Percentiles rank a stretch among this genome's conserved stretches.
Evolutionary conservation across 164 flowering plant species (phyloP).

Genomic region (Vitis cinerea): DNA sequence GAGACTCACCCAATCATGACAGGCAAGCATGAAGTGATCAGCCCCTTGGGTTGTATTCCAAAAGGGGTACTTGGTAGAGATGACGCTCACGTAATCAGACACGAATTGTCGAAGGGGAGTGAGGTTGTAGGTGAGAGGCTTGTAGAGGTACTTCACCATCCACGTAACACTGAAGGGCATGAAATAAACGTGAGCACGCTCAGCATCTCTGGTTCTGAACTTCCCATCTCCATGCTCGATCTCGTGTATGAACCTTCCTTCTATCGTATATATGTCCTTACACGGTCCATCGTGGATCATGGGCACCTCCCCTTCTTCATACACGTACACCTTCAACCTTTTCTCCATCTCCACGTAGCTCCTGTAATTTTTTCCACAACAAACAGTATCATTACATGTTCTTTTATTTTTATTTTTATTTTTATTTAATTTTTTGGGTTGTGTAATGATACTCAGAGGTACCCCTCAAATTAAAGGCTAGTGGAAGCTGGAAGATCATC

Average conservation of each 20-base stretch:
- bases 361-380: conserved; percentile 28
- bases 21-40: conserved; percentile 83
- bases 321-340: conserved; percentile 61
- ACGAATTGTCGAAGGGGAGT: conserved; percentile 37
- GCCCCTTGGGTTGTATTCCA: conserved; percentile 78
- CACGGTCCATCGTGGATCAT: conserved; percentile 70
- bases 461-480: no score
- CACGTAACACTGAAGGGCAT: conserved; percentile 65
- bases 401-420: no score
- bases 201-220: conserved; percentile 41
- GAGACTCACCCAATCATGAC: conserved; percentile 83
- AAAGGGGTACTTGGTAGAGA: conserved; percentile 63
- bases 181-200: conserved; percentile 54
- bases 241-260: conserved; percentile 74
- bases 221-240: conserved; percentile 40
- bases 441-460: no score
- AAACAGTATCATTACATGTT: neutral
- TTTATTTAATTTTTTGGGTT: no score
- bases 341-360: conserved; percentile 79
- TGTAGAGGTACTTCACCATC: conserved; percentile 57
- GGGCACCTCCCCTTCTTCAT: conserved; percentile 71
- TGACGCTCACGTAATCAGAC: conserved; percentile 49
- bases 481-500: no score
- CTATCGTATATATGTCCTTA: conserved; percentile 62
- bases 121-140: conserved; percentile 25